Conservation (phyloP, 2,329 filamentous ascomycete species). For the Colletotrichum caudatum region DNA sequence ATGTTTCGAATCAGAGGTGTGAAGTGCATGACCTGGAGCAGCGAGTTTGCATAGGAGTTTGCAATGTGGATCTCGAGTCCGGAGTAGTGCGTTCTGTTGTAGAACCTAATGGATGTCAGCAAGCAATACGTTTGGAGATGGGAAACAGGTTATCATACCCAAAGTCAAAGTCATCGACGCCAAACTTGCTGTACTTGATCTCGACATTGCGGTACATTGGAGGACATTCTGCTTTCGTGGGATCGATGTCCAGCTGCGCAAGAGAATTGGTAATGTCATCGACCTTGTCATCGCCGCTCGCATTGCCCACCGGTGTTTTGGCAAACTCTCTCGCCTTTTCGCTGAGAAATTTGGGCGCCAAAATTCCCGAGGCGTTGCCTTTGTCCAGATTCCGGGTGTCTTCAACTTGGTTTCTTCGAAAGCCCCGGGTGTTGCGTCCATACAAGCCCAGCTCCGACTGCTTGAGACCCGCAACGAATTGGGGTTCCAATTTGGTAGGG, state of each 20-base stretch:
- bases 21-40: conserved; percentile 92
- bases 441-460: conserved; percentile 81
- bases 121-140: background rate
- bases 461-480: conserved; percentile 76
- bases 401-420: conserved; percentile 85
- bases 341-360: conserved; percentile 91
- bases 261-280: conserved; percentile 74
- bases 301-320: conserved; percentile 58
- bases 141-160: conserved; percentile 66
- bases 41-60: conserved; percentile 94
- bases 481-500: conserved; percentile 78
- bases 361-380: conserved; percentile 69
- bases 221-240: conserved; percentile 83
- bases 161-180: conserved; percentile 99
- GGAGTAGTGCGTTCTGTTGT: conserved; percentile 92
- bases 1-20: conserved; percentile 89
- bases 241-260: conserved; percentile 77
- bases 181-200: conserved; percentile 99
- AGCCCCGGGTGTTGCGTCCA: conserved; percentile 79
- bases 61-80: conserved; percentile 96
- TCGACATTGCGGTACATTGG: conserved; percentile 93
- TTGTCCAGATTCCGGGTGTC: conserved; percentile 76
- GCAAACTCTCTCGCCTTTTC: conserved; percentile 84
- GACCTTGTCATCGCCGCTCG: conserved; percentile 55
- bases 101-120: conserved; percentile 71